Evolutionary conservation across 1,139 yeast genomes (phyloP), one percentile per base, ranked within the genome.

Genomic region (Pichia kudriavzevii): DNA sequence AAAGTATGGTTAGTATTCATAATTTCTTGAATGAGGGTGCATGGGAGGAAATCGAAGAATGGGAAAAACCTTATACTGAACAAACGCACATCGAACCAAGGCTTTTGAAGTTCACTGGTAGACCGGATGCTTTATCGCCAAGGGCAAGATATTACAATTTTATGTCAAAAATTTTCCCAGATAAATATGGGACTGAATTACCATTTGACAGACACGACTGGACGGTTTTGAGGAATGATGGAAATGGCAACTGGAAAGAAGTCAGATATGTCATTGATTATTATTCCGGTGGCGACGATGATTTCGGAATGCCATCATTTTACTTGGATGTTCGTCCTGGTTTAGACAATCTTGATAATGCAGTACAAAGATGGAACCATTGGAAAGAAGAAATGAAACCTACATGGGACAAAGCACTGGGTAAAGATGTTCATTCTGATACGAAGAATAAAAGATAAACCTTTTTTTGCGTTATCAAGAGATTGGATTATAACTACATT

Each of bases 131-230:
- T 40, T 53, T 82, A 46, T 74, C 91, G 2, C 99, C 98, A n/a
- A 69, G 94, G 36, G 98, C 98, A 0, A 67, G 71, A 43, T 61
- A 75, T 64, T 76, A 78, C 51, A 72, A 82, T 48, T 58, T 65
- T 45, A 58, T 91, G 43, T 81, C 93, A 7, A 69, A 72, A 46
- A 29, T 79, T 3, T 81, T 79, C 63, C 97, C 98, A 1, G 63
- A 69, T 13, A 67, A 72, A 12, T 88, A 76, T 61, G 81, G 76
- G 42, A 63, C 79, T 1, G 80, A 80, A 41, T 84, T 94, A 5
- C 99, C 99, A 6, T 93, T 93, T 53, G 99, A 93, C 59, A 76
- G 98, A 58, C 99, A 93, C 53, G 99, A 93, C 60, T 93, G 99
- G 99, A 83, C 94, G 4, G 95, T 93, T 7, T 67, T 88, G 49